phyloP scores from a whole-genome alignment of 75 land plant species.

The Isoetes taiwanensis region DNA sequence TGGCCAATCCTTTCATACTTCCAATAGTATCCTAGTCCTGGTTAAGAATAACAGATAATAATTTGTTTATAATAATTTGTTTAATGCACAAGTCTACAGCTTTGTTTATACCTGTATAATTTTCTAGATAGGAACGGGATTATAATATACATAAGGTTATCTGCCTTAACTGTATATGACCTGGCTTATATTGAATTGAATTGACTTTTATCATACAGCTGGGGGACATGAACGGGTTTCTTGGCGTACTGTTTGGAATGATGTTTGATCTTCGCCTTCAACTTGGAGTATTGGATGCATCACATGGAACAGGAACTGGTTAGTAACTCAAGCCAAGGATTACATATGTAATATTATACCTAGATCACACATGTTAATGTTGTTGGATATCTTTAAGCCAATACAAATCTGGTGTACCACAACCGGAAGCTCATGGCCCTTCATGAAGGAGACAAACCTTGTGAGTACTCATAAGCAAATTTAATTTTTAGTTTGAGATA shows the following conservation, averaged over 20 bases:
- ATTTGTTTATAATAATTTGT: too few relatives aligned
- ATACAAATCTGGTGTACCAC: conserved; percentile 80
- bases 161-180: too few relatives aligned
- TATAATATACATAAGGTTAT: too few relatives aligned
- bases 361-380: not conserved
- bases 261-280: conserved; percentile 45
- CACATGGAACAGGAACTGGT: conserved; percentile 65
- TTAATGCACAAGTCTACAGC: too few relatives aligned
- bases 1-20: too few relatives aligned
- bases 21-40: too few relatives aligned
- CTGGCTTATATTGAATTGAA: too few relatives aligned
- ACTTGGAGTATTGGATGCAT: conserved; percentile 49
- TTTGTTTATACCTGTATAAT: too few relatives aligned
- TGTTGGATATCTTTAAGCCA: conserved; percentile 33
- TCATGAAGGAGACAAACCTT: conserved; percentile 77
- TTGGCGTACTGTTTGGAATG: conserved; percentile 50
- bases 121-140: too few relatives aligned
- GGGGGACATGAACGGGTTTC: conserved; percentile 69
- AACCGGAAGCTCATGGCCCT: conserved; percentile 78
- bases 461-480: conserved; percentile 58
- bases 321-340: conserved; percentile 3
- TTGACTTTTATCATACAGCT: not conserved
- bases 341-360: not conserved
- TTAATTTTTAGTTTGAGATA: too few relatives aligned
- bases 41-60: too few relatives aligned